Conservation (phyloP, 2,329 filamentous ascomycete genomes). For the Sporothrix inflata region DNA sequence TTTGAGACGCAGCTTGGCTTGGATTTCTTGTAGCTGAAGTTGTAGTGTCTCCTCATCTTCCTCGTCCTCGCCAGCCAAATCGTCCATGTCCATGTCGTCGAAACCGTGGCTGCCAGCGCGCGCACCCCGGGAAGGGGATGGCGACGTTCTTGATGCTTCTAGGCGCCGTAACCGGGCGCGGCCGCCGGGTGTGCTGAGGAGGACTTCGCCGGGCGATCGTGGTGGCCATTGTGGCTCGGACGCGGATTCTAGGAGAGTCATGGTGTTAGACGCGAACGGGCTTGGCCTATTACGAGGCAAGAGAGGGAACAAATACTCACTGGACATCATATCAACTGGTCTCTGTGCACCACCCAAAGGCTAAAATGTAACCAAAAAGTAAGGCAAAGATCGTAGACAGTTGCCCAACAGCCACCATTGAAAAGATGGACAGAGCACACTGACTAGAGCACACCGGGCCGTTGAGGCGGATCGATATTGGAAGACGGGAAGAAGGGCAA, state of each 20-base stretch:
- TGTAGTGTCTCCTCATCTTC: conserved; percentile 90
- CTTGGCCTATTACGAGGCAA: neutral
- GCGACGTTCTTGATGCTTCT: conserved; percentile 62
- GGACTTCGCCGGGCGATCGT: conserved; percentile 65
- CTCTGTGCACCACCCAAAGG: neutral
- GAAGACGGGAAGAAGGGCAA: neutral
- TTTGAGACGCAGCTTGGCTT: conserved; percentile 85
- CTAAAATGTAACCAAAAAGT: neutral
- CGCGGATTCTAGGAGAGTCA: conserved; percentile 35
- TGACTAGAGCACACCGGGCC: neutral
- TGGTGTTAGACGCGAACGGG: neutral
- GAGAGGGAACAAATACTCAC: conserved; percentile 1
- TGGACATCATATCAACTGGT: conserved; percentile 27
- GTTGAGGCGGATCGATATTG: conserved; percentile 7
- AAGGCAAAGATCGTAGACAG: neutral
- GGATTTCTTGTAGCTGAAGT: conserved; percentile 83
- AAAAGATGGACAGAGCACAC: neutral
- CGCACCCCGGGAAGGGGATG: conserved; percentile 52
- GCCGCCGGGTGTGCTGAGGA: conserved; percentile 73
- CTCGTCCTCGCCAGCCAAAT: conserved; percentile 60
- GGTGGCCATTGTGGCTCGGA: conserved; percentile 63
- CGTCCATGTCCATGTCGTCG: conserved; percentile 38
- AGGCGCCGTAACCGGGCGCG: conserved; percentile 73
- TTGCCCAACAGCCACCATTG: conserved; percentile 9
- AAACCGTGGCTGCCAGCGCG: conserved; percentile 32